Base-by-base conservation (phyloP, 2,329 filamentous ascomycete species). In the Neodidymelliopsis sp. region DNA sequence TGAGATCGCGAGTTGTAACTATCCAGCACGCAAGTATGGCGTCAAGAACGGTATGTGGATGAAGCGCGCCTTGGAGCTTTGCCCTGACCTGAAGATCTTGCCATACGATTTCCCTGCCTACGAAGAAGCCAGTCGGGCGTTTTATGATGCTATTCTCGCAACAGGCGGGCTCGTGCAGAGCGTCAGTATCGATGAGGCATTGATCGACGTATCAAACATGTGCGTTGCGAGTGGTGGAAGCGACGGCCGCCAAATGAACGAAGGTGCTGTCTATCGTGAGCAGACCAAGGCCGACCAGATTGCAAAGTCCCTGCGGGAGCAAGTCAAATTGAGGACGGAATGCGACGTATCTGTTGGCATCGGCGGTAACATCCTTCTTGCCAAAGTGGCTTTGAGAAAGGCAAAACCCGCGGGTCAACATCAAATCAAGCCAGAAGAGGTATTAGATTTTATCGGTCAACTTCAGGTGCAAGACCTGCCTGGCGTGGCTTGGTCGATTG, bases 41-140 rank as follows among this genome's bases (percentile, higher is more conserved):
- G 81, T 99, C 44, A 96, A 92, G 68, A 99, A 99, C 61, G 95
- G 95, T 27, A 99, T 97, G 94, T 99, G 95, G 94, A 97, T 99
- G 93, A 95, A 93, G 69, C 81, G 83, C 24, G 94, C 94, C 0
- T 79, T 88, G 50, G 87, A 94, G 59, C 72, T 94, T 13, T 99
- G 91, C 66, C 87, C 93, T 0, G 84, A 91, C 16, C 78, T 99
- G 13, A 91, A 95, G 60, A 86, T 97, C 2, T 70, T 99, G n/a
- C 90, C 92, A 0, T 99, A 99, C 63, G 92, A 99, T 66, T 99
- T 97, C 66, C 87, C 89, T 2, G 93, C 86, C 0, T 99, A 99
- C 60, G 94, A 99, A 76, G 88, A 92, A 51, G 91, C 92, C 1
- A 99, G 94, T 65, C 82, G 84, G 46, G 80, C 84, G 2, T 99